These are phyloP conservation scores for Penicillium lagena DNA, from an alignment of 495 filamentous ascomycete genomes.

Conservation along the genomic window DNA sequence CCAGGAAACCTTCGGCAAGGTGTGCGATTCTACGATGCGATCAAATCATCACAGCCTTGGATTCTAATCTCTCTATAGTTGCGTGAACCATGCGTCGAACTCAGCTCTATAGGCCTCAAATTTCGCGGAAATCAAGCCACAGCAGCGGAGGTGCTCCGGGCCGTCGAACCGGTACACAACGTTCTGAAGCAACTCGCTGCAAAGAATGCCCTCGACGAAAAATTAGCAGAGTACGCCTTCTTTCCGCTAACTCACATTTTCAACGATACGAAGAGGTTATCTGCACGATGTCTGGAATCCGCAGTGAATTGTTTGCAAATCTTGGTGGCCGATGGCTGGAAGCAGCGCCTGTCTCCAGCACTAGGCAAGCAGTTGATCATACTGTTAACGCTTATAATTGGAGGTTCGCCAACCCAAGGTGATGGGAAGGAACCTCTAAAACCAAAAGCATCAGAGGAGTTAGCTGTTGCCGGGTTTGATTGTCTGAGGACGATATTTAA, in stretches of 20 bases:
- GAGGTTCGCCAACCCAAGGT: slow-evolving; percentile 52
- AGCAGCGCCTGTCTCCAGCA: slow-evolving; percentile 52
- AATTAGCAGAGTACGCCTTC: slow-evolving; percentile 90
- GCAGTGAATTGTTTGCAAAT: slow-evolving; percentile 66
- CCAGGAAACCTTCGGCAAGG: slow-evolving; percentile 37
- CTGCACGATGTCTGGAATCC: slow-evolving; percentile 67
- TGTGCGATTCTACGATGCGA: slow-evolving; percentile 7
- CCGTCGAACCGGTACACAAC: slow-evolving; percentile 47
- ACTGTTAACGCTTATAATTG: slow-evolving; percentile 72
- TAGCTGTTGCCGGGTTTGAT: slow-evolving; percentile 52
- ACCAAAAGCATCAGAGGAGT: slow-evolving; percentile 56
- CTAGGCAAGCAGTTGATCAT: slow-evolving; percentile 81
- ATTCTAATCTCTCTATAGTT: slow-evolving; percentile 42
- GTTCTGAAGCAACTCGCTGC: slow-evolving; percentile 46
- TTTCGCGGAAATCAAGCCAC: slow-evolving; percentile 48
- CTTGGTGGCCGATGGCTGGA: slow-evolving; percentile 75
- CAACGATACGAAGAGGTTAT: slow-evolving; percentile 61
- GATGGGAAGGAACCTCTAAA: slow-evolving; percentile 25
- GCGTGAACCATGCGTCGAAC: slow-evolving; percentile 68
- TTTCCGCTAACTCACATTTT: slow-evolving; percentile 88
- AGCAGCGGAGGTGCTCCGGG: slow-evolving; percentile 46
- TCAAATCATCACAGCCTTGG: not conserved
- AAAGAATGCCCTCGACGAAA: slow-evolving; percentile 59
- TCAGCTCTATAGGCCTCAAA: slow-evolving; percentile 62
- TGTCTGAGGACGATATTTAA: slow-evolving; percentile 51